phyloP scores from a whole-genome alignment of 305 asterid genomes.

The Fraxinus sp. region DNA sequence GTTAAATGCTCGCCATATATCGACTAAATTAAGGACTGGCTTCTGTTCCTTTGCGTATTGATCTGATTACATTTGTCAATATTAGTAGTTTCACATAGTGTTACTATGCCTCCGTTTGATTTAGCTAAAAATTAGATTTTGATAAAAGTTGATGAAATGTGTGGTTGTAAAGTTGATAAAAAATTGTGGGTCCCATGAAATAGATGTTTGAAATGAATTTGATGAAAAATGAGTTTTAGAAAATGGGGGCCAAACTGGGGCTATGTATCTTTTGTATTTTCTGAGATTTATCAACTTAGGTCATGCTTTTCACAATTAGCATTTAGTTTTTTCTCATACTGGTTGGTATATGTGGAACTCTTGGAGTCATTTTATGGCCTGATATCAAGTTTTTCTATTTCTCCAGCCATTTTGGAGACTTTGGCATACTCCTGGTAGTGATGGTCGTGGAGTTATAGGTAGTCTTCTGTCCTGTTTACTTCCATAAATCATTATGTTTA shows the following conservation, averaged over 20 bases:
- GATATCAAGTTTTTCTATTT: constrained; percentile 19
- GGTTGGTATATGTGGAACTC: neutral
- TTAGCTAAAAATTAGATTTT: neutral
- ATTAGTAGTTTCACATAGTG: neutral
- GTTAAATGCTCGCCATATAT: neutral
- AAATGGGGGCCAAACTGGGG: neutral
- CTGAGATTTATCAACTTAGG: neutral
- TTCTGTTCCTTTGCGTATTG: constrained; percentile 6
- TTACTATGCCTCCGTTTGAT: neutral
- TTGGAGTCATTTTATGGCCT: constrained; percentile 7
- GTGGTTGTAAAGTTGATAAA: neutral
- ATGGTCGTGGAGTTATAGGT: constrained; percentile 99
- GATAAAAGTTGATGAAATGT: neutral
- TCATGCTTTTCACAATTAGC: neutral
- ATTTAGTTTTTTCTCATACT: neutral
- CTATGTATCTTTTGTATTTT: neutral
- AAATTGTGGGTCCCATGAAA: neutral
- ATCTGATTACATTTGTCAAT: neutral
- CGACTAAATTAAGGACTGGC: neutral
- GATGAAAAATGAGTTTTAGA: too few relatives aligned
- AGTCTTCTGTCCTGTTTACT: constrained; percentile 18
- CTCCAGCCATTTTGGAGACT: constrained; percentile 98
- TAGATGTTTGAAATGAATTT: too few relatives aligned
- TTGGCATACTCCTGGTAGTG: constrained; percentile 97
- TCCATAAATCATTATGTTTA: constrained; percentile 20